Evolutionary conservation across 768 basidiomycete genomes (phyloP), one percentile per base, ranked within the genome.

Genomic region (Cubamyces lactineus): DNA sequence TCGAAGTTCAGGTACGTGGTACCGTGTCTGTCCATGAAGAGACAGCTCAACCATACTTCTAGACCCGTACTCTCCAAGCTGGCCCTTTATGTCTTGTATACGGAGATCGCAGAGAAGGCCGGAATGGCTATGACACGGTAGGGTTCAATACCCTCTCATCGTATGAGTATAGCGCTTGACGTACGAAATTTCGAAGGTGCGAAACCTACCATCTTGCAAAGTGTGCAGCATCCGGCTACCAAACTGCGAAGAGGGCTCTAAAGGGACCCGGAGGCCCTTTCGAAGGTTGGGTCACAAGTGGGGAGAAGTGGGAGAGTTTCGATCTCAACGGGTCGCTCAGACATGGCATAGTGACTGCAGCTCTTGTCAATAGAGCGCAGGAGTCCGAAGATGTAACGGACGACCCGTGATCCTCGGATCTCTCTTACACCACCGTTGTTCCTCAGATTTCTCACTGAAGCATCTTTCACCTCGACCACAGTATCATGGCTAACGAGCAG

Each of bases 271-370:
- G 68, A 0, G 78, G 81, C 3, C 76, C 81, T 2, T 89, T 92
- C 62, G 71, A 74, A 38, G 88, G 86, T 19, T 92, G 90, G 90
- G 70, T 87, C 42, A 72, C 59, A 21, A 86, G 82, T 54, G 87
- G 86, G 3, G 61, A 67, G 41, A 67, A 70, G 52, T 85, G 83
- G 80, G 85, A 89, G 67, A 71, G 62, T 49, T 90, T 90, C 62
- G 71, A 73, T 17, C 54, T 58, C 26, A 57, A 57, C 34, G 66
- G 64, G 17, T 26, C 51, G n/a, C n/a, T 40, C 3, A 34, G 4
- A 30, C 28, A 3, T 8, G 28, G 8, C 3, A 3, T 11, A 9
- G 34, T 9, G 34, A 34, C 5, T 4, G 11, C 34, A 9, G 34
- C 34, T 9, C 34, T 34, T 6, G 9, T 34, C 34, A 9, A 11